Evolutionary conservation across 1,139 yeast genomes (phyloP), one percentile per base, ranked within the genome.

Genomic region (Blastobotrys persicus): DNA sequence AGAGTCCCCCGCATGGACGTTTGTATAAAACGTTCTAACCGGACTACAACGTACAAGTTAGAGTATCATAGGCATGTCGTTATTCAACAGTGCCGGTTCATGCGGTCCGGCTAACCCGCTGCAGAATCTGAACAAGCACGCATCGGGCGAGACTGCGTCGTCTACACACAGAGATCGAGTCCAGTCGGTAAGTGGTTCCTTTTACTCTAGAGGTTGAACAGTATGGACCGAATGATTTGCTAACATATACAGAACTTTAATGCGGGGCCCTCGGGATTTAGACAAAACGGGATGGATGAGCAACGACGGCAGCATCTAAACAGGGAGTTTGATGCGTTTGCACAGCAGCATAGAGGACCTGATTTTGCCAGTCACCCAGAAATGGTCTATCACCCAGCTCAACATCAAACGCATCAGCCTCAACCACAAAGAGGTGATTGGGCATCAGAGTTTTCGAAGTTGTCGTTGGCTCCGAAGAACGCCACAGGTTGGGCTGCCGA

Each of bases 61-160:
- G n/a, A n/a, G n/a, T 9, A 23, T 5, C 28, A 23, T 23, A 23
- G 28, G n/a, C 18, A 39, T 26, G 44, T 39, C 50, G 38, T 16
- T 31, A 19, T 37, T 37, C 19, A 37, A 37, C 19, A 9, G 28
- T 9, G 17, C 41, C 3, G 50, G 42, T 13, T 52, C 49, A 28
- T 68, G 72, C 48, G 72, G 72, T 17, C 71, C 72, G 0, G 58
- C 68, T 3, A 68, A 66, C 47, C 65, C 72, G 3, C 59, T 66
- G 31, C 63, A 62, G 45, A 56, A 55, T 48, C 47, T 68, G 20
- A 60, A 60, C 38, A 64, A 65, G 53, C 68, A 66, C 47, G 52
- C 45, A 4, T 37, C 42, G 32, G 48, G 52, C 13, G 49, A 48
- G 34, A 46, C 47, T 17, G 35, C 31, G 14, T 23, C 20, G 31